phyloP scores from a whole-genome alignment of 768 basidiomycete species.

The Tephrocybe sp. region DNA sequence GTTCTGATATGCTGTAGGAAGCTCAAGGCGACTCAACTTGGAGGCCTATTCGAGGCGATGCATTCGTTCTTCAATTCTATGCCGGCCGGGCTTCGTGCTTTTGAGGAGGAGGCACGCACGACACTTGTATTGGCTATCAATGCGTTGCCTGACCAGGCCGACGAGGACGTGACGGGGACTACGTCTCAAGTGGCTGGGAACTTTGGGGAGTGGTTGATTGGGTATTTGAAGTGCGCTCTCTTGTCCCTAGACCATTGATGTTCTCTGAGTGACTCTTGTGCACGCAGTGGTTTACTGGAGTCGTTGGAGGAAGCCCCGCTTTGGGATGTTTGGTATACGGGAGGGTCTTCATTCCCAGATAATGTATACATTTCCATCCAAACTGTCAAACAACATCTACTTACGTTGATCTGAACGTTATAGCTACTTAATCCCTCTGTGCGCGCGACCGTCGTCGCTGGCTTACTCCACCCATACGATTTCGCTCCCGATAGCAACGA shows the following conservation, averaged over 20 bases:
- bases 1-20: conserved; percentile 29
- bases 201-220: conserved; percentile 50
- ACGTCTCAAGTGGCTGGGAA: conserved; percentile 21
- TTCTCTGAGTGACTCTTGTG: conserved; percentile 1
- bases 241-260: neutral
- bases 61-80: conserved; percentile 36
- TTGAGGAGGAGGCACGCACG: conserved; percentile 31
- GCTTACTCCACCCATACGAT: conserved; percentile 58
- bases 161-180: conserved; percentile 15
- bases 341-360: conserved; percentile 59
- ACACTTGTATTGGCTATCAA: conserved; percentile 20
- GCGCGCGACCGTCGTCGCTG: conserved; percentile 59
- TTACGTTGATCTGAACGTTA: neutral
- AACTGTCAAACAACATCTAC: neutral
- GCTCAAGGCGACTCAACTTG: conserved; percentile 32
- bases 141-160: conserved; percentile 13
- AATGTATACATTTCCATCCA: conserved; percentile 45
- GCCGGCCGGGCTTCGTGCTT: conserved; percentile 27
- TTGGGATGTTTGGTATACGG: conserved; percentile 79
- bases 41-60: conserved; percentile 38
- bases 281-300: conserved; percentile 44
- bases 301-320: conserved; percentile 52
- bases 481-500: conserved; percentile 30
- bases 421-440: conserved; percentile 73
- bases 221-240: conserved; percentile 48